phyloP scores from a whole-genome alignment of 805 yeast species.

The Saccharomycopsis amapae region DNA sequence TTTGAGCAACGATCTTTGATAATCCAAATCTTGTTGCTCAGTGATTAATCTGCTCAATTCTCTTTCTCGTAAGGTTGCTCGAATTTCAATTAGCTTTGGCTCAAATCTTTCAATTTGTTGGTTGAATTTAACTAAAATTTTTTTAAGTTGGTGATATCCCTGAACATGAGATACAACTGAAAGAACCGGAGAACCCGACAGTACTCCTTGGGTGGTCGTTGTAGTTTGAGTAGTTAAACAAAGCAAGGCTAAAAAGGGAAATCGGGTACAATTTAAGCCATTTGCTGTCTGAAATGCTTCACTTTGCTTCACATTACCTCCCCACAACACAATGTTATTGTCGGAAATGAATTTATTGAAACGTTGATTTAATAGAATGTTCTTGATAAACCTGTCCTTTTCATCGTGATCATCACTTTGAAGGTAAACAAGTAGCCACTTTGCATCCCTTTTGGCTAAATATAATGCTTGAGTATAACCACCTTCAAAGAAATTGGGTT shows the following conservation, averaged over 20 bases:
- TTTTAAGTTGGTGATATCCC: conserved; percentile 41
- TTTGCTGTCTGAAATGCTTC: conserved; percentile 83
- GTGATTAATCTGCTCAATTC: conserved; percentile 48
- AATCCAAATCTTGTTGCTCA: conserved; percentile 71
- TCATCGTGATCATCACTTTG: conserved; percentile 69
- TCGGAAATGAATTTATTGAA: conserved; percentile 43
- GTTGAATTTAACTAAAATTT: conserved; percentile 38
- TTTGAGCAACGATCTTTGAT: conserved; percentile 56
- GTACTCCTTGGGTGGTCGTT: conserved; percentile 52
- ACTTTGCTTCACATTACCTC: conserved; percentile 72
- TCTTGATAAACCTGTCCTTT: conserved; percentile 43
- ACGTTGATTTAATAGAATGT: conserved; percentile 44
- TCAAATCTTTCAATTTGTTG: conserved; percentile 49
- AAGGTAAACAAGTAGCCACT: conserved; percentile 66
- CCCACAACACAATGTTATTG: conserved; percentile 68
- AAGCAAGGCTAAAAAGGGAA: conserved; percentile 78
- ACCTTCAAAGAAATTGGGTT: conserved; percentile 47
- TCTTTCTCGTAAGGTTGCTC: conserved; percentile 56
- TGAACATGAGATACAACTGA: conserved; percentile 57
- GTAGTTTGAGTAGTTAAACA: conserved; percentile 50
- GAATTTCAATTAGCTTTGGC: conserved; percentile 51
- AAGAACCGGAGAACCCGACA: conserved; percentile 46
- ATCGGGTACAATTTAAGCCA: conserved; percentile 58
- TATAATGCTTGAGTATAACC: conserved; percentile 77
- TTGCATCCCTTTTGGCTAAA: conserved; percentile 58